Base-by-base conservation (phyloP, 192 early-diverging fungal genomes). In the Coemansia sp. region DNA sequence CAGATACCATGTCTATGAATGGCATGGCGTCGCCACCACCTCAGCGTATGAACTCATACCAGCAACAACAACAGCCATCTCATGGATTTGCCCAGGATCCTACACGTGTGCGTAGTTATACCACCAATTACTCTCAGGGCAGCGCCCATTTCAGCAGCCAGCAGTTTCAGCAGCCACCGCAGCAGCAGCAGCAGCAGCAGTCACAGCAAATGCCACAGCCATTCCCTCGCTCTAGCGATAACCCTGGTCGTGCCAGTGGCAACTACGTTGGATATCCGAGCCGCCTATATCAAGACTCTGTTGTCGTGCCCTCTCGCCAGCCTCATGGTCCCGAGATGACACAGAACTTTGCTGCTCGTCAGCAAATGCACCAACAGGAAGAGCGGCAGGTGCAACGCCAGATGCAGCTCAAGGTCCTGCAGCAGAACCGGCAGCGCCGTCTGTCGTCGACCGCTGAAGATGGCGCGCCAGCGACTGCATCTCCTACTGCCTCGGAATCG, bases 241-340 rank as follows among this genome's bases (percentile, higher is more conserved):
- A 59, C 70, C 55, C 74, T 34, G 40, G 81, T 62, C 70, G 80
- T 13, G 80, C 78, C 34, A 82, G 84, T 43, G 85, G 81, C 16
- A 82, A 76, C 67, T 87, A 85, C 39, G 78, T 82, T 16, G 84
- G 86, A 11, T 83, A 84, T 60, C 83, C 83, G 27, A 75, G 75
- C 63, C 79, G 85, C 29, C 65, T 87, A 16, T 84, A 86, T 59
- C 84, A 85, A 59, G 76, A 84, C 44, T 75, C 83, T 55, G 72
- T 87, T 10, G 87, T 92, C 38, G 89, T 89, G 62, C 91, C 91
- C 3, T 73, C 85, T 27, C 87, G 91, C 55, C 91, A 92, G 67
- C 91, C 91, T 40, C 83, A 85, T 32, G 91, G 91, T 27, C 91
- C 91, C 4, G 90, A 90, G 20, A 83, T 88, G 61, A 76, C 83